Evolutionary conservation across 306 rosid species (phyloP).

Genomic region (Quillaja saponaria): DNA sequence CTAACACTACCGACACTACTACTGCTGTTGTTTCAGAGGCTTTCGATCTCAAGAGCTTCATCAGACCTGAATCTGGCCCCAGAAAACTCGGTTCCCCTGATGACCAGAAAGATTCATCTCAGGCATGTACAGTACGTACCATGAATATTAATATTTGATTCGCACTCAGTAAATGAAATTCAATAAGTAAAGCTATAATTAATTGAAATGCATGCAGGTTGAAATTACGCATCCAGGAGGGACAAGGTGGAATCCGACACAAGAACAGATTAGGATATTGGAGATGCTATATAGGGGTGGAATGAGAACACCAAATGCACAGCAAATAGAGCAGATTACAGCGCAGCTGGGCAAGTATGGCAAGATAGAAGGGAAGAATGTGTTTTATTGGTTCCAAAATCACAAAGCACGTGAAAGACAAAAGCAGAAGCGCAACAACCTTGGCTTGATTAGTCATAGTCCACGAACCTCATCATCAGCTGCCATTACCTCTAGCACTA

Average conservation of each 20-base stretch:
- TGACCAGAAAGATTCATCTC: constrained; percentile 39
- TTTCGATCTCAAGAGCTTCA: constrained; percentile 86
- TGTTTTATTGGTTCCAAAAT: constrained; percentile 96
- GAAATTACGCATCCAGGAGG: constrained; percentile 82
- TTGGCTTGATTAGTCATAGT: constrained; percentile 58
- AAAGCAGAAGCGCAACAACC: constrained; percentile 78
- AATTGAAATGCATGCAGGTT: constrained; percentile 42
- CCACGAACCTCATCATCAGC: constrained; percentile 50
- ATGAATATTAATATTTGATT: background rate
- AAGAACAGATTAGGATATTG: constrained; percentile 90
- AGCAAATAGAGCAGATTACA: constrained; percentile 82
- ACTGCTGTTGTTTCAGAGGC: constrained; percentile 26
- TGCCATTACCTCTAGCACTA: background rate
- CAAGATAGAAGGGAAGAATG: constrained; percentile 97
- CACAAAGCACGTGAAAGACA: constrained; percentile 97
- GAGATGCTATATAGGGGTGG: constrained; percentile 86
- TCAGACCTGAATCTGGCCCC: constrained; percentile 68
- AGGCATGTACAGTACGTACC: too few relatives aligned
- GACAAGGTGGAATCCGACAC: constrained; percentile 96
- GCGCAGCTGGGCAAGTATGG: constrained; percentile 80
- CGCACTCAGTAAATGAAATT: too few relatives aligned
- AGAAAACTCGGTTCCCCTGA: constrained; percentile 44
- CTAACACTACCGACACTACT: constrained; percentile 20
- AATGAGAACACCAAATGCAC: constrained; percentile 95
- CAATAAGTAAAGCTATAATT: too few relatives aligned